phyloP scores from a whole-genome alignment of 257 asterid species.

The Solanum pennellii region DNA sequence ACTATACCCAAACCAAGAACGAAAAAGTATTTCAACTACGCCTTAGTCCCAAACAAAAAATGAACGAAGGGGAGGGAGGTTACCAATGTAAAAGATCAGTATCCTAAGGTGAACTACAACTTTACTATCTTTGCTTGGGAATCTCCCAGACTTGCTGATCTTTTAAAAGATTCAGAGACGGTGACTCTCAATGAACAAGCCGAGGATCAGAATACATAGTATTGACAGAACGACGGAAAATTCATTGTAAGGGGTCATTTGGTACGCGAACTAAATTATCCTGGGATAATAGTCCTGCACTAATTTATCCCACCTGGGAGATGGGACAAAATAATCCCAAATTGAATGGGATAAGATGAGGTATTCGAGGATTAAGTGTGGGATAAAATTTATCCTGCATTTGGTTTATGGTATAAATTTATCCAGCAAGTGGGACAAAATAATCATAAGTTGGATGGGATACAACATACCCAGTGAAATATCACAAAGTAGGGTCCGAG shows the following conservation, averaged over 20 bases:
- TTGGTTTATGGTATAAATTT: neutral
- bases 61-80: neutral
- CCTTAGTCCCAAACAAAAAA: neutral
- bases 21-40: neutral
- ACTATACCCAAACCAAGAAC: neutral
- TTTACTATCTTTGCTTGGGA: neutral
- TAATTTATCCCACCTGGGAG: neutral
- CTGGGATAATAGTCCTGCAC: neutral
- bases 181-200: neutral
- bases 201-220: neutral
- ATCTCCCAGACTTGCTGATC: neutral
- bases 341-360: neutral
- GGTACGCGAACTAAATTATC: neutral
- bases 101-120: neutral
- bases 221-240: neutral
- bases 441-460: neutral
- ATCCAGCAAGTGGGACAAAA: neutral
- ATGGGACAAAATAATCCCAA: neutral
- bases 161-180: neutral
- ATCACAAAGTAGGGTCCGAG: neutral
- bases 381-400: neutral
- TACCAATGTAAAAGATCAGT: neutral
- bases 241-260: neutral
- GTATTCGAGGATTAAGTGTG: neutral
- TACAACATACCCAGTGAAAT: neutral